A percentile compares a stretch with the other conserved stretches of the same genome.
Conservation (phyloP, 2,329 filamentous ascomycete genomes). For the Colletotrichum phormii region DNA sequence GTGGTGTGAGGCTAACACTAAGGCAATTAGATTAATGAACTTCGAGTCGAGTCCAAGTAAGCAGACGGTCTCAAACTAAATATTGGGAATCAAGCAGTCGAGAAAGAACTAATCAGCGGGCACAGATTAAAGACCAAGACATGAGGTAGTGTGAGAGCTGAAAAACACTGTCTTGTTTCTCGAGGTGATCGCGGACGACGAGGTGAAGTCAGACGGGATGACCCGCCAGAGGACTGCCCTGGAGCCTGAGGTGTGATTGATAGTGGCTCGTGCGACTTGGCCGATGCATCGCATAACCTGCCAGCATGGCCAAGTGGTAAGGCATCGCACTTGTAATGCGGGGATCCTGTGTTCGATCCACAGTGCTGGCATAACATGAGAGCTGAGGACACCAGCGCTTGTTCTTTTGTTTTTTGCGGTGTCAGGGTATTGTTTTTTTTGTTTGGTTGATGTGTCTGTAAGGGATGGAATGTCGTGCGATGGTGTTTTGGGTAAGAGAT, state of each 20-base stretch:
- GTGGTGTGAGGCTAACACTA: neutral
- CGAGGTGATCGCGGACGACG: neutral
- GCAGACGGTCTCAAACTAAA: neutral
- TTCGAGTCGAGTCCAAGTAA: too few species aligned
- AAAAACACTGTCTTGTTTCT: too few species aligned
- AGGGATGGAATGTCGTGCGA: neutral
- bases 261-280: neutral
- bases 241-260: neutral
- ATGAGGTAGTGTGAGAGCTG: too few species aligned
- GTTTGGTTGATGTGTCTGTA: neutral
- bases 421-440: neutral
- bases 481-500: too few species aligned
- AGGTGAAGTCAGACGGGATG: too few species aligned
- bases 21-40: neutral
- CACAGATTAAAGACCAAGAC: too few species aligned
- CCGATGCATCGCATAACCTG: constrained; percentile 12
- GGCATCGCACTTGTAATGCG: constrained; percentile 50
- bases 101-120: neutral
- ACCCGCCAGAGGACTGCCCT: too few species aligned
- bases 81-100: neutral
- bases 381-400: rapidly evolving
- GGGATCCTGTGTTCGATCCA: constrained; percentile 49
- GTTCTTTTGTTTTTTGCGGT: neutral
- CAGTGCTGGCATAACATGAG: constrained; percentile 42
- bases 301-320: constrained; percentile 49